These are phyloP conservation scores for Mycena galericulata DNA, from an alignment of 768 basidiomycete genomes.

Conservation along the genomic window DNA sequence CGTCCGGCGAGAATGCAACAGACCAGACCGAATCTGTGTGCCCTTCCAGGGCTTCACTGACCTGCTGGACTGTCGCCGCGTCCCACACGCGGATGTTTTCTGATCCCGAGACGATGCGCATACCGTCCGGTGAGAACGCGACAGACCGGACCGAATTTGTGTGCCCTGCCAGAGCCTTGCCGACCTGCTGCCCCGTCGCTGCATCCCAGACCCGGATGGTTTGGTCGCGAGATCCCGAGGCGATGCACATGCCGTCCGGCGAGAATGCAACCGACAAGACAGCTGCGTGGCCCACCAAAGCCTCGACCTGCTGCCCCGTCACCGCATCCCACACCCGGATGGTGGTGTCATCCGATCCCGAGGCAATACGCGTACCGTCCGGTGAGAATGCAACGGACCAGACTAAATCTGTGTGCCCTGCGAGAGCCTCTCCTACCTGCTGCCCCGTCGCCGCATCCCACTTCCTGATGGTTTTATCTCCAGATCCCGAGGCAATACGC, in stretches of 20 bases:
- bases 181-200: not conserved
- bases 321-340: not conserved
- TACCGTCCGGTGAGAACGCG: conserved; percentile 3
- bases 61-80: not conserved
- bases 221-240: not conserved
- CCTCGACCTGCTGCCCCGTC: not conserved
- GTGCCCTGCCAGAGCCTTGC: not conserved
- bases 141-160: no score
- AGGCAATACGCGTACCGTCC: no score
- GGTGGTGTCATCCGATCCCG: not conserved
- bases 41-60: not conserved
- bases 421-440: not conserved
- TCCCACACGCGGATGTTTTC: conserved; percentile 5
- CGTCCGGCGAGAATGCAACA: conserved; percentile 12
- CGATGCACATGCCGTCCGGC: no score
- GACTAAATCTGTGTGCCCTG: not conserved
- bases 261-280: not conserved
- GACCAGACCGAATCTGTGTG: not conserved
- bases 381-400: no score
- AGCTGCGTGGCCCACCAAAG: conserved; percentile 1
- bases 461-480: not conserved
- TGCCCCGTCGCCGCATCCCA: not conserved
- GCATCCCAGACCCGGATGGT: conserved; percentile 2
- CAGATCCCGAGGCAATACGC: no score
- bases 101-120: conserved; percentile 1